A percentile compares a stretch with the other conserved stretches of the same genome.
Conservation (phyloP, 2,329 filamentous ascomycete genomes). For the Penicillium olsonii region DNA sequence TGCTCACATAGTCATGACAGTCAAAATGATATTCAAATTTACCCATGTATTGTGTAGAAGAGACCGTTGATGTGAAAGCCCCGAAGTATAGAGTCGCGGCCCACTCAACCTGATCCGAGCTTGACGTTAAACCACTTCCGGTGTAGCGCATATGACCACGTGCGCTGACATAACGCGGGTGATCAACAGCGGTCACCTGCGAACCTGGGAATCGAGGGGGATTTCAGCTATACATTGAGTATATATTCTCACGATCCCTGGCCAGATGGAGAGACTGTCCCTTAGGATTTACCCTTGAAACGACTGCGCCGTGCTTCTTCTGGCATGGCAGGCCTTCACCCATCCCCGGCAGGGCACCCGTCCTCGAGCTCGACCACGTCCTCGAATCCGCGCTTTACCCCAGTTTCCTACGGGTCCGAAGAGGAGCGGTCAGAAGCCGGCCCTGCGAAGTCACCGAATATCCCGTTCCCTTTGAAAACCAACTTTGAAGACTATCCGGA, state of each 20-base stretch:
- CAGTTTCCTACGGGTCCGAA: conserved; percentile 36
- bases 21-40: background rate
- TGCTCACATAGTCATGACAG: background rate
- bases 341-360: conserved; percentile 28
- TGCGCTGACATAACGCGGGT: background rate
- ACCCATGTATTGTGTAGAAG: background rate
- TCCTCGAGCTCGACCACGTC: conserved; percentile 29
- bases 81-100: no score
- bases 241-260: background rate
- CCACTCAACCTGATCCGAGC: no score
- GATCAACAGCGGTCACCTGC: conserved; percentile 11
- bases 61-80: background rate
- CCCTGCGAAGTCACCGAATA: conserved; percentile 18
- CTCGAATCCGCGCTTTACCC: conserved; percentile 34
- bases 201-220: background rate
- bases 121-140: conserved; percentile 1
- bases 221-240: no score
- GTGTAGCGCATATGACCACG: conserved; percentile 3
- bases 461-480: conserved; percentile 36
- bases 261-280: background rate
- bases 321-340: conserved; percentile 28
- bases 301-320: background rate
- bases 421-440: conserved; percentile 20
- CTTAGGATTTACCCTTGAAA: background rate
- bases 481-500: conserved; percentile 28